Evolutionary conservation across 495 filamentous ascomycete genomes (phyloP), one percentile per base, ranked within the genome.

Genomic region (Aspergillus conjunctus): DNA sequence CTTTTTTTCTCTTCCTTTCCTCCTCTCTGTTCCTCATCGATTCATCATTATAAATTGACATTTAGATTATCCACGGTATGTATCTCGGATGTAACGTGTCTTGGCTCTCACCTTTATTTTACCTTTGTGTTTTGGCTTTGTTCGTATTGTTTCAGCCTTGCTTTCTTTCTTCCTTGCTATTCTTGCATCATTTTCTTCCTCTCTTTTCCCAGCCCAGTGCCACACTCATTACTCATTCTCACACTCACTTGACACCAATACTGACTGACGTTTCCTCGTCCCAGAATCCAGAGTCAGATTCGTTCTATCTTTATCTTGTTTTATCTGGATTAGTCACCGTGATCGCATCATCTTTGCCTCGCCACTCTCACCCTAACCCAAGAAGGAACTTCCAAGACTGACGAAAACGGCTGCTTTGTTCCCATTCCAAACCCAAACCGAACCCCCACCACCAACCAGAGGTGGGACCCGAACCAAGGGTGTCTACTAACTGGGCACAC

Each of bases 331-430:
- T 65, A 65, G 62, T 68, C 62, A 68, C 54, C 56, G 15, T 51
- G 44, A 65, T 66, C 58, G 59, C 63, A 63, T 66, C 63, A 69
- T 66, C 61, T 59, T 51, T 52, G 53, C 55, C 44, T 26, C 49
- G 14, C 45, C 17, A 41, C 45, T 37, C 37, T 45, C 51, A 51
- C 59, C 41, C 26, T 31, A 46, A 34, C 9, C 52, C 30, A 51
- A 33, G 1, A 22, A 22, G 21, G 53, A 57, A 59, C 50, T 55
- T 33, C 31, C 39, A 50, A 58, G 43, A 46, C 17, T 56, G 62
- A 67, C 67, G 64, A 64, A 70, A 69, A 67, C 67, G 67, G 62
- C 62, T 65, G 52, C 53, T 56, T 54, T 58, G 44, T 44, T 26
- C 54, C 56, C 48, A 61, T 58, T 54, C 63, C 26, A 26, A 26